Base-by-base conservation (phyloP, 306 rosid species). In the Castanospermum australe region DNA sequence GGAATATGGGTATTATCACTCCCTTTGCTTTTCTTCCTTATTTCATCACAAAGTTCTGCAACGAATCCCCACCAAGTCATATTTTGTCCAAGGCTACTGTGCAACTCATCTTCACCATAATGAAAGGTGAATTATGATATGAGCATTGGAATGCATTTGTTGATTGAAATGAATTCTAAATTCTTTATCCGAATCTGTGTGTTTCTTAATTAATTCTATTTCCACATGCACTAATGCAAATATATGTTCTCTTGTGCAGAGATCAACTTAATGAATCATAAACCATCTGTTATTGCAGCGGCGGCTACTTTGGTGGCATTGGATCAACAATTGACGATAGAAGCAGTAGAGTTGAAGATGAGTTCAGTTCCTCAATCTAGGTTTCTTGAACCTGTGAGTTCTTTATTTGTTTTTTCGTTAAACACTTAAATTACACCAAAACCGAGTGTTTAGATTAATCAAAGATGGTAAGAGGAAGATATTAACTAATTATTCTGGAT, bases 251-350 rank as follows among this genome's bases (percentile, higher is more conserved):
- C 65, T 45, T 71, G 41, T 85, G 86, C 83, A 95, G 99, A 90
- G 84, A 79, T 81, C 59, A 91, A 87, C 71, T 61, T 88, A 55
- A 73, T 86, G 83, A 89, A 90, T 21, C 85, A 87, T 79, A 78
- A 86, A 62, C 92, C 99, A 5, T 95, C 99, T 52, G 89, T 65
- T 22, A 52, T 95, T 44, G 98, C 99, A 8, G 94, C 91, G 8
- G 92, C 94, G 0, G 94, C 97, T 20, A 86, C 92, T 18, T 68
- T 95, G 79, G 83, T 82, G 81, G 89, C 88, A 68, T 54, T 85
- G 84, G 90, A 87, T 78, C 84, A 80, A 6, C 76, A 83, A 57
- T 81, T 92, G 73, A 84, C 94, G 4, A 66, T 79, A 66, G 87
- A 79, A 63, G 84, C 80, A n/a, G 20, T 91, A 64, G 88, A 82